Evolutionary conservation across 2,329 filamentous ascomycete genomes (phyloP).

Genomic region (Fusarium falciforme): DNA sequence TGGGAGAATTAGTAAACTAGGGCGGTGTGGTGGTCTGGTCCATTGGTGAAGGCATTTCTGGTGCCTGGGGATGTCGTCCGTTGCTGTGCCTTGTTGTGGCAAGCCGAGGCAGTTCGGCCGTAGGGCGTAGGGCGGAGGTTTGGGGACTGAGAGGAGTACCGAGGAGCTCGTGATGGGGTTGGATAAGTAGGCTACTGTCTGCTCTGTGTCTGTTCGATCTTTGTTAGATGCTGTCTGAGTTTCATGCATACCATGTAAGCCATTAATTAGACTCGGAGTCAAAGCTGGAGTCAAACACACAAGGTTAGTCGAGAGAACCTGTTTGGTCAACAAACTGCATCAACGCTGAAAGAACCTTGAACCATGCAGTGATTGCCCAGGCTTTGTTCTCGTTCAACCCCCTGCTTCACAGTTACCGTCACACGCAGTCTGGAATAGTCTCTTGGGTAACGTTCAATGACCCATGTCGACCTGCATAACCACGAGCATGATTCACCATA

Average conservation of each 20-base stretch:
- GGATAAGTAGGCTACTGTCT: background rate
- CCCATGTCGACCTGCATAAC: background rate
- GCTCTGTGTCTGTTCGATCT: background rate
- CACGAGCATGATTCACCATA: background rate
- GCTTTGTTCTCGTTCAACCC: background rate
- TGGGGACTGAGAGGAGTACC: constrained; percentile 21
- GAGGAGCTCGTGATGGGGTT: constrained; percentile 14
- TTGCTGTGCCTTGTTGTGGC: background rate
- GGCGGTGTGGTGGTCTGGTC: background rate
- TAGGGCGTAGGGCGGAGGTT: constrained; percentile 28
- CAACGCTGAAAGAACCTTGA: background rate
- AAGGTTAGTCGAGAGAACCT: background rate
- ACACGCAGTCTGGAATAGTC: background rate
- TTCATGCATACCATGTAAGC: background rate
- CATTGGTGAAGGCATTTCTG: background rate
- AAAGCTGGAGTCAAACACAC: background rate
- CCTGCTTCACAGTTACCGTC: background rate
- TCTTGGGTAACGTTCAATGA: background rate
- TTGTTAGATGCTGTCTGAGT: background rate
- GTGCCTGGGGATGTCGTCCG: background rate
- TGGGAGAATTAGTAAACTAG: background rate
- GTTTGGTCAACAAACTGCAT: background rate
- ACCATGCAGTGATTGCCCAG: background rate
- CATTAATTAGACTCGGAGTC: background rate
- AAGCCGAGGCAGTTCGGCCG: constrained; percentile 39